Base-by-base conservation (phyloP, 2,329 filamentous ascomycete species). In the Alternaria sp. region DNA sequence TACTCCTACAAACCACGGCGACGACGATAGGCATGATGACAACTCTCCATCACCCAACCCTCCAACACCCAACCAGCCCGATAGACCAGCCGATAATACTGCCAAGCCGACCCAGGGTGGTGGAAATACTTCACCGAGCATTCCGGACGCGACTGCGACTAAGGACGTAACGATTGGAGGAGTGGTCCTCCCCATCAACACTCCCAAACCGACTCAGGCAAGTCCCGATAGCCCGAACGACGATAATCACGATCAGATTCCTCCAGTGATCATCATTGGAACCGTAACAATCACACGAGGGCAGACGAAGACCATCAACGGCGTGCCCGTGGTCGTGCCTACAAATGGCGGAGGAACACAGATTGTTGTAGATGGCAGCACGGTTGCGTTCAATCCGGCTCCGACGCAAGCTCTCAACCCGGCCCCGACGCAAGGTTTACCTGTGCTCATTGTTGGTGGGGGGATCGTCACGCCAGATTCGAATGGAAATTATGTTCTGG, bases 401-500 rank as follows among this genome's bases (percentile, higher is more conserved):
- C 66, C 43, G 6, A 67, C 74, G 10, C 68, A 66, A 7, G 56
- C 57, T 13, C 56, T 72, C 23, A 68, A 69, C 25, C 65, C 69
- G n/a, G 68, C 66, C 5, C 66, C 43, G 3, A 67, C 74, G 11
- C 69, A 66, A 7, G 56, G 55, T 12, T 46, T 62, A 12, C 70
- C 74, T 8, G 62, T 77, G 11, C 62, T 79, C 19, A 74, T 70
- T 5, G 59, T 77, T 5, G 75, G 74, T 15, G 61, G 68, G 3
- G 68, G 65, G 9, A 70, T 67, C 13, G 57, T 80, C 32, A 75
- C 77, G 1, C 73, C 79, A 17, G 77, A 78, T 21, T 59, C 76
- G 9, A 67, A 72, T 28, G 74, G 77, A 15, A 66, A 77, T 36
- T 79, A 78, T 43, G 59, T 78, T 7, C 59, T 81, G n/a, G 78